These are phyloP conservation scores for Oryza meyeriana DNA, from an alignment of 176 grass and related monocot genomes.

Conservation along the genomic window DNA sequence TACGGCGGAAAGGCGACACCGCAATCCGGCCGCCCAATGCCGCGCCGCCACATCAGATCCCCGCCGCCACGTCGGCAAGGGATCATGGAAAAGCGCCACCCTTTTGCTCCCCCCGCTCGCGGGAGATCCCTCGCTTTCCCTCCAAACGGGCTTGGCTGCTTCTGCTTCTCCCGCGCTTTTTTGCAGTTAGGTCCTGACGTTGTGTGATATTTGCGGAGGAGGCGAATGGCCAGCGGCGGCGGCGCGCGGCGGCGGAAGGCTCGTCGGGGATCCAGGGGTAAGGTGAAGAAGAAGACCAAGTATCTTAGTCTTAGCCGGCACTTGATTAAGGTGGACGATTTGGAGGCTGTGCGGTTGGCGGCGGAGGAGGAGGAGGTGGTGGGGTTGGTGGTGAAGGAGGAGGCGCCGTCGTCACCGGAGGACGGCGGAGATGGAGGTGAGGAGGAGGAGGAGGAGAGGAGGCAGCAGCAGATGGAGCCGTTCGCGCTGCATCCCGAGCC, in stretches of 20 bases:
- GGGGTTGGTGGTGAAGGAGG: background rate
- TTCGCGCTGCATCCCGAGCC: constrained; percentile 59
- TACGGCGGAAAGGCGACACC: constrained; percentile 22
- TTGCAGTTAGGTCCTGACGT: background rate
- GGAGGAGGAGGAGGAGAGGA: background rate
- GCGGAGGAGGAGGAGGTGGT: too few relatives aligned
- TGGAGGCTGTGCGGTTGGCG: background rate
- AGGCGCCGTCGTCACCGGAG: background rate
- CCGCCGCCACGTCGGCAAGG: constrained; percentile 21
- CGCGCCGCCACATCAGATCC: background rate
- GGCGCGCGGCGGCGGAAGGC: background rate
- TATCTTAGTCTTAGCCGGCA: constrained; percentile 72
- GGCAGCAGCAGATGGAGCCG: constrained; percentile 37
- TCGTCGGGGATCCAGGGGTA: constrained; percentile 9
- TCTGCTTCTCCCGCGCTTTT: background rate
- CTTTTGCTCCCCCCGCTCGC: background rate
- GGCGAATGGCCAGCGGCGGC: constrained; percentile 27
- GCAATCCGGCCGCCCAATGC: constrained; percentile 45
- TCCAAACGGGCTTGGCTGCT: constrained; percentile 20
- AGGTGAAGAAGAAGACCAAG: constrained; percentile 57
- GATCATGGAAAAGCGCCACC: constrained; percentile 35
- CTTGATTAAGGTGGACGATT: constrained; percentile 15
- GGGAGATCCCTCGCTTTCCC: constrained; percentile 38
- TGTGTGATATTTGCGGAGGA: background rate
- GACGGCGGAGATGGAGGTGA: background rate